phyloP scores from a whole-genome alignment of 2,329 filamentous ascomycete genomes.

The Fusarium scirpi region DNA sequence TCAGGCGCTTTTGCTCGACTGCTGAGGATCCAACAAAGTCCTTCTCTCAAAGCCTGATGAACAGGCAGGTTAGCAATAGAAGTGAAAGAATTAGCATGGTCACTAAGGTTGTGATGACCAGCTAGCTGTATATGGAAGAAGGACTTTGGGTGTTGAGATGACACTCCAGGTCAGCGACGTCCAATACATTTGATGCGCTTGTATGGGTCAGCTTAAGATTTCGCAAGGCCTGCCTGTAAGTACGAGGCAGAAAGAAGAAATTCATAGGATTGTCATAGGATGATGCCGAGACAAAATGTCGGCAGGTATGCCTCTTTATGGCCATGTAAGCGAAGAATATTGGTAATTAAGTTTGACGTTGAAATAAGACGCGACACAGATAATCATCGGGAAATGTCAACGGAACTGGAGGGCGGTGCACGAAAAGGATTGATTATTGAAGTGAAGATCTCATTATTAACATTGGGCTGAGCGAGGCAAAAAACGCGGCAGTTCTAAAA shows the following conservation, averaged over 20 bases:
- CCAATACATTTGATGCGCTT: constrained; percentile 3
- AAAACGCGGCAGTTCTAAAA: constrained; percentile 43
- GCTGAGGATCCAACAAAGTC: background rate
- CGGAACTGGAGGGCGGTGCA: constrained; percentile 9
- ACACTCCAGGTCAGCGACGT: constrained; percentile 9
- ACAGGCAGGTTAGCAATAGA: too few relatives aligned
- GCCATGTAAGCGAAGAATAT: background rate
- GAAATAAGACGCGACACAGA: background rate
- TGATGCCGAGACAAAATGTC: background rate
- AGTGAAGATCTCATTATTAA: background rate
- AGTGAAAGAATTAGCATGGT: background rate
- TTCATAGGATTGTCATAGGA: background rate
- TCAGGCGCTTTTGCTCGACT: too few relatives aligned
- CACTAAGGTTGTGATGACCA: background rate
- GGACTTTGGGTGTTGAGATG: constrained; percentile 20
- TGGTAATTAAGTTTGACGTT: background rate
- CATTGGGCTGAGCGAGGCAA: constrained; percentile 41
- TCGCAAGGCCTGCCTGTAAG: background rate
- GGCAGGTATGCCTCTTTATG: background rate
- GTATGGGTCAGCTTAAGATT: constrained; percentile 7
- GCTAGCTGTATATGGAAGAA: constrained; percentile 14
- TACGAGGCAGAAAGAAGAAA: background rate
- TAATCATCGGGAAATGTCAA: constrained; percentile 1
- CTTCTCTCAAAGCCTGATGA: background rate
- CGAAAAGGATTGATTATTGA: background rate